Conservation (phyloP, 768 basidiomycete genomes). For the Lyophyllum atratum region DNA sequence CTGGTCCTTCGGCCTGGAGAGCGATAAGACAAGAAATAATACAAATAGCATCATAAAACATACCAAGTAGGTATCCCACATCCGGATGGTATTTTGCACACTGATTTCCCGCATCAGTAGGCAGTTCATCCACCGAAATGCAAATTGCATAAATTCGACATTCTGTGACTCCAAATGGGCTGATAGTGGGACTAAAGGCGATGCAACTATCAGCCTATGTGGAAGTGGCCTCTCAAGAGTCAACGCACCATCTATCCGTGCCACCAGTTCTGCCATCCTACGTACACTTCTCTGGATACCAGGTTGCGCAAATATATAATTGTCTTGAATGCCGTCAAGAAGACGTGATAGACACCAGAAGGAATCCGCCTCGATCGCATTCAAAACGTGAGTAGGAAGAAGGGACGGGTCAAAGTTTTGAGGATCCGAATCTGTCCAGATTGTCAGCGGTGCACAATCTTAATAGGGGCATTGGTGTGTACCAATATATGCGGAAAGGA, state of each 20-base stretch:
- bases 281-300: conserved; percentile 93
- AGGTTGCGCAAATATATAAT: conserved; percentile 95
- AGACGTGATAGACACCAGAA: conserved; percentile 98
- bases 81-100: conserved; percentile 93
- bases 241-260: conserved; percentile 77
- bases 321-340: conserved; percentile 97
- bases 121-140: conserved; percentile 99
- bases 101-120: conserved; percentile 97
- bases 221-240: not conserved
- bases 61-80: conserved; percentile 99
- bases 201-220: not conserved
- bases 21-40: not conserved
- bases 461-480: conserved; percentile 15
- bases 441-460: conserved; percentile 7
- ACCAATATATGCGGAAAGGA: conserved; percentile 95
- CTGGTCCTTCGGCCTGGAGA: conserved; percentile 88
- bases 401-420: conserved; percentile 82
- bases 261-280: conserved; percentile 92
- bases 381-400: conserved; percentile 69
- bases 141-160: conserved; percentile 99
- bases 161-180: conserved; percentile 86
- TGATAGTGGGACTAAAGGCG: conserved; percentile 71
- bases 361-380: conserved; percentile 93
- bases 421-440: conserved; percentile 77
- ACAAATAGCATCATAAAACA: conserved; percentile 25